These are phyloP conservation scores for Acidiella bohemica DNA, from an alignment of 495 filamentous ascomycete species.

Conservation along the genomic window DNA sequence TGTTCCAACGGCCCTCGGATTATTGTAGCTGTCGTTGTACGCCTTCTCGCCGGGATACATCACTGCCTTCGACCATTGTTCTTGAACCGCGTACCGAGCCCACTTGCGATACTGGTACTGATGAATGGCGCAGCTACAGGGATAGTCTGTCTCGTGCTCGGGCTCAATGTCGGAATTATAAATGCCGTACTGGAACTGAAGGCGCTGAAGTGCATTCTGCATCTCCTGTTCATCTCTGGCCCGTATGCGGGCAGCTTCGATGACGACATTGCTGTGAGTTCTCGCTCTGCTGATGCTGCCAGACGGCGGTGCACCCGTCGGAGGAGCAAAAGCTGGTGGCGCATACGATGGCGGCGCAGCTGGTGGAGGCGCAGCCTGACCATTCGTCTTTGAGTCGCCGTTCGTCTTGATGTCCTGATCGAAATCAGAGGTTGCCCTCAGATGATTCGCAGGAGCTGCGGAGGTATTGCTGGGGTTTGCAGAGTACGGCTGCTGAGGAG, in stretches of 20 bases:
- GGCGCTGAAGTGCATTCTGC: slow-evolving; percentile 29
- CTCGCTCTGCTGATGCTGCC: not conserved
- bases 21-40: slow-evolving; percentile 28
- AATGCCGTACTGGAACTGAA: slow-evolving; percentile 28
- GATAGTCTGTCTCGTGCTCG: slow-evolving; percentile 30
- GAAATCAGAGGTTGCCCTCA: not conserved
- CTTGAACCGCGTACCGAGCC: slow-evolving; percentile 28
- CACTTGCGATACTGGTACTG: slow-evolving; percentile 22
- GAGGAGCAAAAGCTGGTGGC: slow-evolving; percentile 11
- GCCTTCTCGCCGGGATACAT: slow-evolving; percentile 37
- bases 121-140: slow-evolving; percentile 12
- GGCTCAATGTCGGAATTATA: slow-evolving; percentile 39
- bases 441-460: not conserved
- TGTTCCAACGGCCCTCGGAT: too few relatives aligned
- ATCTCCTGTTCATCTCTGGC: slow-evolving; percentile 35
- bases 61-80: slow-evolving; percentile 35
- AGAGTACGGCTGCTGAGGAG: not conserved
- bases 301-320: slow-evolving; percentile 2
- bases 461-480: too few relatives aligned
- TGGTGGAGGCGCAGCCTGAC: too few relatives aligned
- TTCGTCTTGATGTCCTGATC: not conserved
- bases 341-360: slow-evolving; percentile 9
- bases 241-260: slow-evolving; percentile 28
- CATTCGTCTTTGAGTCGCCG: not conserved
- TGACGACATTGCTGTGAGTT: slow-evolving; percentile 28